Percentiles rank a stretch among this genome's conserved stretches.
Evolutionary conservation across 257 asterid genomes (phyloP).

Genomic region (Thymus mandschuricus): DNA sequence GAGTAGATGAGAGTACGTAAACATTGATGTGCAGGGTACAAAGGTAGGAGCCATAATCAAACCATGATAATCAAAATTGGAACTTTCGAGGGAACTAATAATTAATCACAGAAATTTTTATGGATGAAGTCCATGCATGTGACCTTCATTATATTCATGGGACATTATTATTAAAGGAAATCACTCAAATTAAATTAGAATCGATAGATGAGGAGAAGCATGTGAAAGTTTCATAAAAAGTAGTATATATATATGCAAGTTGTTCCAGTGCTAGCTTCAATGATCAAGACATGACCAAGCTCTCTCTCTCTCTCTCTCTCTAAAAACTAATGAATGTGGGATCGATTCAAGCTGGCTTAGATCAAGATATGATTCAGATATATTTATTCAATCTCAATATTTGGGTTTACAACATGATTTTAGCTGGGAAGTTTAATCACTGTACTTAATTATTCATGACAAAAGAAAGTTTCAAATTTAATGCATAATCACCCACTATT

Average conservation of each 20-base stretch:
- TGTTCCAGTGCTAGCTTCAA: slow-evolving; percentile 1
- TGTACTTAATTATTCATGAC: too few relatives aligned
- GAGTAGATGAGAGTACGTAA: too few relatives aligned
- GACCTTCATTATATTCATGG: slow-evolving; percentile 23
- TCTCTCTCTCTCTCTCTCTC: not conserved
- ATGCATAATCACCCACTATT: not conserved
- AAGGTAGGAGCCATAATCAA: too few relatives aligned
- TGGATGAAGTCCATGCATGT: slow-evolving; percentile 28
- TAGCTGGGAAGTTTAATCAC: too few relatives aligned
- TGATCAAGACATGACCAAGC: not conserved
- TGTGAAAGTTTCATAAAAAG: slow-evolving; percentile 19
- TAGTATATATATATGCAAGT: slow-evolving; percentile 10
- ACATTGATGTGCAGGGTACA: too few relatives aligned
- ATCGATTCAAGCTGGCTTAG: too few relatives aligned
- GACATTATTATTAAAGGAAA: not conserved
- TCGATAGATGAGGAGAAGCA: slow-evolving; percentile 7
- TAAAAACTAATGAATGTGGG: too few relatives aligned
- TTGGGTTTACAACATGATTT: too few relatives aligned
- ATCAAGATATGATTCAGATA: too few relatives aligned
- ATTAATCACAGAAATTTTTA: not conserved
- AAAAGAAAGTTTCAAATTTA: not conserved
- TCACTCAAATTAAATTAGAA: not conserved
- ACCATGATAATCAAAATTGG: not conserved
- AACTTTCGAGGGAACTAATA: not conserved
- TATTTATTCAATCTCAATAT: too few relatives aligned